These are phyloP conservation scores for Metschnikowia kofuensis DNA, from an alignment of 805 yeast genomes.

Conservation along the genomic window DNA sequence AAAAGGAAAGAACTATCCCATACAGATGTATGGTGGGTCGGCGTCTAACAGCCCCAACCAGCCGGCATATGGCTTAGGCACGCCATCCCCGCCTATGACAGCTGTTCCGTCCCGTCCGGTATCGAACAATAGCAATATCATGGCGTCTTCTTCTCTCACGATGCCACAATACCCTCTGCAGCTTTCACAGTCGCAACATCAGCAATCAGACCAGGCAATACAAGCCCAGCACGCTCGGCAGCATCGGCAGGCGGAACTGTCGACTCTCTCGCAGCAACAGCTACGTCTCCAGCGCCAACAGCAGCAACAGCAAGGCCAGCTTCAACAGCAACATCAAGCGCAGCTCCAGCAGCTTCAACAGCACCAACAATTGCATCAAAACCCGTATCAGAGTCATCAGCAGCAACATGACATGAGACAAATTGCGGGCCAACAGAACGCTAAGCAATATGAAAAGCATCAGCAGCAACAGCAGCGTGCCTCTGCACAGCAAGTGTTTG, in stretches of 20 bases:
- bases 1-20: conserved; percentile 9
- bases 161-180: conserved; percentile 8
- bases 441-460: not conserved
- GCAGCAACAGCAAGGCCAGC: conserved; percentile 4
- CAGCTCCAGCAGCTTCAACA: too few species aligned
- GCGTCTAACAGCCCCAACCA: conserved; percentile 3
- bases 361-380: conserved; percentile 1
- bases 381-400: not conserved
- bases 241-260: too few species aligned
- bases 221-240: too few species aligned
- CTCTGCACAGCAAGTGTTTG: conserved; percentile 1
- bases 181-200: conserved; percentile 1
- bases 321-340: conserved; percentile 5
- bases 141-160: conserved; percentile 11
- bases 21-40: conserved; percentile 10
- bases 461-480: not conserved
- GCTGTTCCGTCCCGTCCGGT: conserved; percentile 11
- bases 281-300: conserved; percentile 2
- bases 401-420: not conserved
- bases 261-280: not conserved
- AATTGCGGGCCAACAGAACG: not conserved
- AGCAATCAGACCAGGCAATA: too few species aligned
- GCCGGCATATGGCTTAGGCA: conserved; percentile 6
- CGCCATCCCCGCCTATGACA: conserved; percentile 11
- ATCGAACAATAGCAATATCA: conserved; percentile 4